Evolutionary conservation across 2,329 filamentous ascomycete genomes (phyloP).

Genomic region (Neurospora crassa): DNA sequence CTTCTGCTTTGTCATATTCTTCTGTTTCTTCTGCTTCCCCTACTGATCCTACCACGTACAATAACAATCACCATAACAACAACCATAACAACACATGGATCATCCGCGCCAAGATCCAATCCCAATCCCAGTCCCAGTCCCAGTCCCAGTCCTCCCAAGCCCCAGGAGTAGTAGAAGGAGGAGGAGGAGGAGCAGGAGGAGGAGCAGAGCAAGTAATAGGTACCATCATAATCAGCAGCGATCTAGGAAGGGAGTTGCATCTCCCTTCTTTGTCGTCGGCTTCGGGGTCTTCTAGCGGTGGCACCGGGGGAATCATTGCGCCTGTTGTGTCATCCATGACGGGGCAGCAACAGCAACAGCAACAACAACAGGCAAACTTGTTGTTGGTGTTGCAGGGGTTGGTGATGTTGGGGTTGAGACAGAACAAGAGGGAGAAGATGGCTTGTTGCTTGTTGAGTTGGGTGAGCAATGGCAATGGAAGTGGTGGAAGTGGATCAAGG

Average conservation of each 20-base stretch:
- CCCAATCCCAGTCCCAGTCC: not conserved
- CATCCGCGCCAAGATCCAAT: conserved; percentile 66
- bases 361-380: conserved; percentile 51
- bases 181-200: too few relatives aligned
- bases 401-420: conserved; percentile 69
- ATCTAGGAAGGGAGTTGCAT: conserved; percentile 14
- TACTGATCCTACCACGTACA: conserved; percentile 48
- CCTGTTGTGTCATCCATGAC: conserved; percentile 51
- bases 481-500: not conserved
- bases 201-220: conserved; percentile 54
- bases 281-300: conserved; percentile 20
- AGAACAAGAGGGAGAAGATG: conserved; percentile 67
- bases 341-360: conserved; percentile 26
- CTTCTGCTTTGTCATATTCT: too few relatives aligned
- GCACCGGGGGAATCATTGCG: conserved; percentile 56
- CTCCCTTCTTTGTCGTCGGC: conserved; percentile 45
- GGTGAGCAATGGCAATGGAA: conserved; percentile 34
- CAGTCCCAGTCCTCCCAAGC: conserved; percentile 25
- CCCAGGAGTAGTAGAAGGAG: too few relatives aligned
- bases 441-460: conserved; percentile 60
- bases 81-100: conserved; percentile 45
- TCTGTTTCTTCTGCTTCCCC: not conserved
- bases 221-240: conserved; percentile 70
- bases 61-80: not conserved
- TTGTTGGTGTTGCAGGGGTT: conserved; percentile 66